Conservation (phyloP, 73 alveolate species). For the Paramecium primaurelia region DNA sequence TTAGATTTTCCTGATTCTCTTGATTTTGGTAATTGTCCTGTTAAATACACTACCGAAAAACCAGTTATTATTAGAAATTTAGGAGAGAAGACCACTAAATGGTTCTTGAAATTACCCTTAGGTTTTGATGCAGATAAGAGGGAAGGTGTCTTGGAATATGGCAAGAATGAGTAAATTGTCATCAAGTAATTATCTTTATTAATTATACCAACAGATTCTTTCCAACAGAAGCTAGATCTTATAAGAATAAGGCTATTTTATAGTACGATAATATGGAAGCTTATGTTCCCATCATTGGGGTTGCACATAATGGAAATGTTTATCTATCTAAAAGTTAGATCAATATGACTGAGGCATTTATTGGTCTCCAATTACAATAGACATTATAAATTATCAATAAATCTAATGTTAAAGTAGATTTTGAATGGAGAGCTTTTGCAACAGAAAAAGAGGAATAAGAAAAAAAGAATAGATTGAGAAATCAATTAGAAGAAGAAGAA, state of each 20-base stretch:
- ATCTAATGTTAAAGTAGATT: conserved; percentile 98
- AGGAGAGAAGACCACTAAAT: conserved; percentile 99
- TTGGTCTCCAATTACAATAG: conserved; percentile 92
- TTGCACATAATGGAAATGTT: conserved; percentile 97
- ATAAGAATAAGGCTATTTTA: conserved; percentile 88
- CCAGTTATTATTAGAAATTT: conserved; percentile 96
- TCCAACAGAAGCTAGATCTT: conserved; percentile 93
- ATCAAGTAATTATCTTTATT: conserved; percentile 68
- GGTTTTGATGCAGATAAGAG: conserved; percentile 79
- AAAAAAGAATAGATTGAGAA: conserved; percentile 89
- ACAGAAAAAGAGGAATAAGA: conserved; percentile 98
- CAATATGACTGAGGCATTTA: conserved; percentile 97
- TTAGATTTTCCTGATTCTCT: conserved; percentile 96
- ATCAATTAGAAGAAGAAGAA: conserved; percentile 93
- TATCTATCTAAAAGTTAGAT: conserved; percentile 89
- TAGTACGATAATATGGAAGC: conserved; percentile 96
- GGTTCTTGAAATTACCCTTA: conserved; percentile 93
- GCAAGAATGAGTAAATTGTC: conserved; percentile 67
- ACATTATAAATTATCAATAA: conserved; percentile 96
- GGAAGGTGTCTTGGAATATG: conserved; percentile 87
- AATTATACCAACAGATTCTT: conserved; percentile 83
- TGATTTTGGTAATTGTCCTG: conserved; percentile 99
- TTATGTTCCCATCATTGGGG: conserved; percentile 87
- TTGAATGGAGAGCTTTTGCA: conserved; percentile 99
- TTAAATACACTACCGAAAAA: conserved; percentile 97